Evolutionary conservation across 129 eudicot genomes (phyloP).

Genomic region (Helianthus tuberosus): DNA sequence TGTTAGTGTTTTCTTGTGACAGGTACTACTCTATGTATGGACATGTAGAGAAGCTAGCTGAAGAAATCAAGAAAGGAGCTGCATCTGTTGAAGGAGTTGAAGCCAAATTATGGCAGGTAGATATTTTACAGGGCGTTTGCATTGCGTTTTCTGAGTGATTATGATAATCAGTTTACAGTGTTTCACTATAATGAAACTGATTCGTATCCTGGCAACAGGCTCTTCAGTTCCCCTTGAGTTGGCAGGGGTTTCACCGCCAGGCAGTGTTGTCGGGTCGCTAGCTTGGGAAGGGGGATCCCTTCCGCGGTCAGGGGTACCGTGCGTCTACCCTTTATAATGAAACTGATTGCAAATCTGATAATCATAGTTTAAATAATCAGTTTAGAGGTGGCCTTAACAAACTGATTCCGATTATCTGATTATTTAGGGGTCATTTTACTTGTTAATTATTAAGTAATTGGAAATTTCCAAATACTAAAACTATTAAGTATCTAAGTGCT

Average conservation of each 20-base stretch:
- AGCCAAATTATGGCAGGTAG: conserved; percentile 90
- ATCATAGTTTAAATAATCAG: neutral
- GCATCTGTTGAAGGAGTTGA: conserved; percentile 93
- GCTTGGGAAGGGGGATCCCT: too few species aligned
- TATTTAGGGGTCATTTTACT: neutral
- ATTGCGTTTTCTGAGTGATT: neutral
- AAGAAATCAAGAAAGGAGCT: conserved; percentile 88
- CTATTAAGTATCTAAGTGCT: neutral
- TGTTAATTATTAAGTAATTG: neutral
- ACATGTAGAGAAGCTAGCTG: conserved; percentile 82
- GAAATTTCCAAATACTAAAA: neutral
- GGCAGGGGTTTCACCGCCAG: too few species aligned
- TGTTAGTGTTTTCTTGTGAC: conserved; percentile 25
- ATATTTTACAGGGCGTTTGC: neutral
- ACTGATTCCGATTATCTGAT: neutral
- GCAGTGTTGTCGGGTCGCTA: too few species aligned
- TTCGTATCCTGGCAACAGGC: too few species aligned
- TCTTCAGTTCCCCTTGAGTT: too few species aligned
- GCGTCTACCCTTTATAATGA: too few species aligned
- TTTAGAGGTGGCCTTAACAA: neutral
- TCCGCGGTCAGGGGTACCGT: too few species aligned
- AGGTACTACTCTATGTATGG: conserved; percentile 93
- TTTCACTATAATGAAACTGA: neutral
- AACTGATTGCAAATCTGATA: neutral
- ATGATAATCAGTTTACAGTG: neutral